Percentiles rank a stretch among this genome's conserved stretches.
phyloP scores from a whole-genome alignment of 2,329 filamentous ascomycete species.

The Rasamsonia emersonii region DNA sequence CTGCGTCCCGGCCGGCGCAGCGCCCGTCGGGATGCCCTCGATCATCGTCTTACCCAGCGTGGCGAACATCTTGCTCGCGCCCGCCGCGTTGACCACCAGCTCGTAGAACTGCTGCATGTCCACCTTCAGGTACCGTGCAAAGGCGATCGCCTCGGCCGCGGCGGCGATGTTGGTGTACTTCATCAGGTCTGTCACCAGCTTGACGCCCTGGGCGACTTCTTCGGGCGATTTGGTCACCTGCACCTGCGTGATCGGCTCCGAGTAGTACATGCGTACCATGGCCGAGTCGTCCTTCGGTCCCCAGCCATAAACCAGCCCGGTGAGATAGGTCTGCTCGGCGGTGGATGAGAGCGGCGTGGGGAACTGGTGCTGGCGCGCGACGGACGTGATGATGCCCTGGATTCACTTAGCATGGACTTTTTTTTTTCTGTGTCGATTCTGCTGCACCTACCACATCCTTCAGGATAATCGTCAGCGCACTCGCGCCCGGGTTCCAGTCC shows the following conservation, averaged over 20 bases:
- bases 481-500: slow-evolving; percentile 47
- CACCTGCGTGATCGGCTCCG: slow-evolving; percentile 33
- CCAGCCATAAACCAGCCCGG: slow-evolving; percentile 51
- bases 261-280: slow-evolving; percentile 46
- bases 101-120: slow-evolving; percentile 38
- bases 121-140: slow-evolving; percentile 38
- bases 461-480: slow-evolving; percentile 51
- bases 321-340: slow-evolving; percentile 58
- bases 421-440: neutral
- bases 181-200: slow-evolving; percentile 37
- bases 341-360: slow-evolving; percentile 52
- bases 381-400: slow-evolving; percentile 58
- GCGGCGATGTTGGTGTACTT: slow-evolving; percentile 42
- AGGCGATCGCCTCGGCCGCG: slow-evolving; percentile 40
- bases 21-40: slow-evolving; percentile 17
- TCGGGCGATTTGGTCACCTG: slow-evolving; percentile 22
- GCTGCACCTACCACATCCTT: slow-evolving; percentile 44
- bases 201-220: slow-evolving; percentile 25
- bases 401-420: neutral
- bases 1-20: slow-evolving; percentile 22
- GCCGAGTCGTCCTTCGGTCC: slow-evolving; percentile 47
- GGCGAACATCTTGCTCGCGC: slow-evolving; percentile 38
- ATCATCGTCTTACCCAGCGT: slow-evolving; percentile 30
- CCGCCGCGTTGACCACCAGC: slow-evolving; percentile 41
- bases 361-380: slow-evolving; percentile 50